Base-by-base conservation (phyloP, 2,329 filamentous ascomycete species). In the Fusarium coffeatum region DNA sequence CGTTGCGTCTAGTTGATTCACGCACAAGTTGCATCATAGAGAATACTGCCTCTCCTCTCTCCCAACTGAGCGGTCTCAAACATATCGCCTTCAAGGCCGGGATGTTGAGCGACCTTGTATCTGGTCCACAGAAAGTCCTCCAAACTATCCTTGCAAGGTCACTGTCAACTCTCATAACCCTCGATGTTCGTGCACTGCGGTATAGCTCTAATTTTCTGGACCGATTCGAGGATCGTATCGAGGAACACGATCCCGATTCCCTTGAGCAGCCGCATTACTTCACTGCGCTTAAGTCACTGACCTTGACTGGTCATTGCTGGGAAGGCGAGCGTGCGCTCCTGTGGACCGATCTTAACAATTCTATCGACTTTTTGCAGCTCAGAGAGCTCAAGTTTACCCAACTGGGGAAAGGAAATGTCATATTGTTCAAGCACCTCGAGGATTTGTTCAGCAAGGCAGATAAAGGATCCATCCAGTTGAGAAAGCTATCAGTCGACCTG, bases 141-240 rank as follows among this genome's bases (percentile, higher is more conserved):
- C 45, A 53, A 10, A 34, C 41, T 4, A 49, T 68, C 2, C 46
- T 68, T 1, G 46, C 59, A 11, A 68, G 64, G 5, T 68, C 59
- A 1, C 5, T 43, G 0, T 40, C 42, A 2, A 68, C 49, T 0
- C 22, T 68, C 1, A n/a, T 46, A 8, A 64, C 25, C 1, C 22
- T 68, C 0, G 59, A 55, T 0, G 2, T 68, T 11, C 5, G 18
- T 4, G 47, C 40, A 1, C 4, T 2, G 1, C 11, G 16, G 2
- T 58, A 16, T 2, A 4, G 12, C 1, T 43, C 32, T 0, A 5
- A 27, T 3, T 51, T 63, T 32, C 8, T 64, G 0, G 23, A 1
- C 0, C 18, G 55, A 2, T 58, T 53, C 49, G n/a, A 45, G 6
- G 13, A 12, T 1, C 13, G 48, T 1, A 3, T 64, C 10, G 42